Conservation (phyloP, 1,139 yeast species). For the Suhomyces chickasaworum region DNA sequence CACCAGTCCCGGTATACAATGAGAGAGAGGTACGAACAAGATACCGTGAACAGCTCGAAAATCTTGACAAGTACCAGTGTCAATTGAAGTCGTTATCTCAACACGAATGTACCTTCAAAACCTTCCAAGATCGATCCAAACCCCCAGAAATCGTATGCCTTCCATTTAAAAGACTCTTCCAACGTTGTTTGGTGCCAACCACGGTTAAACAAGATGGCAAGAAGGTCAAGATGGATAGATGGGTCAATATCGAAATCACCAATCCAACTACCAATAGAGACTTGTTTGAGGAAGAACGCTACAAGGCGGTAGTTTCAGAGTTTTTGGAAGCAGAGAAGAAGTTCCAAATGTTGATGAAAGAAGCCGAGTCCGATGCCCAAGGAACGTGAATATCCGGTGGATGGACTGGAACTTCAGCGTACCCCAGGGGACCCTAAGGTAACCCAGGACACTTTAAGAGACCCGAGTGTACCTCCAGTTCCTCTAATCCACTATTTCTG, state of each 20-base stretch:
- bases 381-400: not conserved
- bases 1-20: slow-evolving; percentile 48
- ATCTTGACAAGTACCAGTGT: slow-evolving; percentile 43
- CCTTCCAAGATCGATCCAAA: slow-evolving; percentile 24
- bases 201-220: slow-evolving; percentile 30
- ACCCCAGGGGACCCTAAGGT: no score
- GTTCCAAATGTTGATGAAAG: slow-evolving; percentile 36
- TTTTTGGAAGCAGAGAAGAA: slow-evolving; percentile 44
- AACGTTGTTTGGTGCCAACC: slow-evolving; percentile 43
- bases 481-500: not conserved
- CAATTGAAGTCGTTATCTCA: slow-evolving; percentile 48
- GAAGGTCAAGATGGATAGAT: slow-evolving; percentile 11
- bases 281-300: slow-evolving; percentile 26
- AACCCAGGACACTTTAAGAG: no score
- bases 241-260: slow-evolving; percentile 46
- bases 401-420: not conserved
- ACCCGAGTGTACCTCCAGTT: no score
- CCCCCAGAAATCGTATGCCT: slow-evolving; percentile 51
- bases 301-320: slow-evolving; percentile 33
- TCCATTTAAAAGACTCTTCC: slow-evolving; percentile 57
- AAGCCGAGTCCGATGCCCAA: slow-evolving; percentile 17
- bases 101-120: slow-evolving; percentile 50
- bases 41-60: slow-evolving; percentile 30
- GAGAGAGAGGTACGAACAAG: slow-evolving; percentile 31
- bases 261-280: slow-evolving; percentile 37